Base-by-base conservation (phyloP, 306 rosid genomes). In the Prunus kanzakura region DNA sequence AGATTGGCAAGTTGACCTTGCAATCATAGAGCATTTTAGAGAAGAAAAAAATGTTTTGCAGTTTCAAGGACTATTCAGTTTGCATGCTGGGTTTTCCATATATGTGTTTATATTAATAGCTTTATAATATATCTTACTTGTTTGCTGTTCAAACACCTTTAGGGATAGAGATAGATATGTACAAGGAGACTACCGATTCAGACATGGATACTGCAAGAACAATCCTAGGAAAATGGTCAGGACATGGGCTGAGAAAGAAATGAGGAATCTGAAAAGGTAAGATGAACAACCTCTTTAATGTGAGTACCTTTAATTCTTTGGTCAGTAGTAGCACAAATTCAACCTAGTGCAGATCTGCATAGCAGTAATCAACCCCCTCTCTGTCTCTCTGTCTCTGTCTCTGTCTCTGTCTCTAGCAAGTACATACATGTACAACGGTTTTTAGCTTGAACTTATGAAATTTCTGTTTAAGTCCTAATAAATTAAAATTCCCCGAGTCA, bases 201-300 rank as follows among this genome's bases (percentile, higher is more conserved):
- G 91, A 85, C 75, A 90, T 56, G 98, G 96, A 84, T 91, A 94
- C 64, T 89, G 97, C 82, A 92, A 62, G 88, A 90, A 85, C 84
- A 94, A 92, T 82, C 96, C 98, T 72, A 87, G 98, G 83, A 94
- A 94, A 81, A 94, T 94, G 98, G 98, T 94, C 25, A 88, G 90
- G 87, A 92, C 96, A 71, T 94, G 98, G 98, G 98, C 97, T 0
- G 98, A 94, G 84, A 92, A 94, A 86, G 98, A 91, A 83, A 91
- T 84, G 96, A 91, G 97, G 83, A 92, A 94, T 81, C 88, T 94
- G 70, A 32, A 86, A 83, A 94, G 98, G 98, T 89, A 85, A 72
- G 80, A 16, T 12, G 1, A 58, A 50, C 43, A 22, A 18, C 52
- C 38, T 8, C 71, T 75, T 11, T 38, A 5, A 19, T 56, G 6